phyloP scores from a whole-genome alignment of 257 asterid species.

The Paraleonurus japonicus region DNA sequence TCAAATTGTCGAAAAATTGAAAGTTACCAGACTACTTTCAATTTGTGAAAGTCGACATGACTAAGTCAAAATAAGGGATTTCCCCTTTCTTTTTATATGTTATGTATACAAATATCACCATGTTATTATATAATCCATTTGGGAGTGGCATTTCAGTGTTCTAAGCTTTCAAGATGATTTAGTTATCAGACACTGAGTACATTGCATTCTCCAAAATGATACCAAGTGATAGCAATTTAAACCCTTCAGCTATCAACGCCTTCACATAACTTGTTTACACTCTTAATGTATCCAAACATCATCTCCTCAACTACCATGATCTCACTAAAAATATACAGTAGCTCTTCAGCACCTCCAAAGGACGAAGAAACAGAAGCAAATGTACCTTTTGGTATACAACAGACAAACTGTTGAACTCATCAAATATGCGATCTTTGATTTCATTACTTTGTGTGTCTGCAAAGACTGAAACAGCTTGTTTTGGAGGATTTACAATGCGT shows the following conservation, averaged over 20 bases:
- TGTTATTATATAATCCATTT: background rate
- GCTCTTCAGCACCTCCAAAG: background rate
- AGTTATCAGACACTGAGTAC: background rate
- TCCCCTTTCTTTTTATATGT: background rate
- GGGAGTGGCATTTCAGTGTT: background rate
- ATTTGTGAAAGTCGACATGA: too few relatives aligned
- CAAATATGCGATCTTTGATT: conserved; percentile 96
- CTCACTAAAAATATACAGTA: background rate
- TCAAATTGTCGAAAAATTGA: too few relatives aligned
- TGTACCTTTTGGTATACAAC: conserved; percentile 94
- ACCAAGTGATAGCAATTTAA: conserved; percentile 7
- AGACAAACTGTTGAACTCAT: conserved; percentile 96
- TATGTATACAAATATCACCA: background rate
- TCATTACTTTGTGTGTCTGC: conserved; percentile 96
- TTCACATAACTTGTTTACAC: background rate
- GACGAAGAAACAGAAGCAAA: conserved; percentile 11
- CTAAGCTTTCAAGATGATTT: background rate
- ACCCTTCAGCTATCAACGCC: conserved; percentile 10
- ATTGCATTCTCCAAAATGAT: conserved; percentile 11
- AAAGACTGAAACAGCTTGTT: conserved; percentile 99
- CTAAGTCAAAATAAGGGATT: too few relatives aligned
- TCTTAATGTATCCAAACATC: background rate
- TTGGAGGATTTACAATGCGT: conserved; percentile 94
- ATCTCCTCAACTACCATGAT: background rate
- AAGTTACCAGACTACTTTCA: too few relatives aligned